Evolutionary conservation across 805 yeast genomes (phyloP).

Genomic region (Hanseniaspora guilliermondii): DNA sequence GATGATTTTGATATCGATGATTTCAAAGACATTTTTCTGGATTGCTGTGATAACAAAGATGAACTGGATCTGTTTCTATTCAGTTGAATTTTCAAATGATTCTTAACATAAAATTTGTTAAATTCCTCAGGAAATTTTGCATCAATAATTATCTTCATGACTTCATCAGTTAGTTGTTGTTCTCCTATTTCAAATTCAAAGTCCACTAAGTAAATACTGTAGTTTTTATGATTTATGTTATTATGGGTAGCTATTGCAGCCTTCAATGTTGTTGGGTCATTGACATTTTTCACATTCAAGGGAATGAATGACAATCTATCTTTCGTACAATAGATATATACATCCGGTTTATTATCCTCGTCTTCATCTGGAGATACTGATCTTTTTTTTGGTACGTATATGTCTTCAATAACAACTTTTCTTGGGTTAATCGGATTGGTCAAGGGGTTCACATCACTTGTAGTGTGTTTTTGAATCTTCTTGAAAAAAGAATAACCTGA

Average conservation of each 20-base stretch:
- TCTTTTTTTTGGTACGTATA: conserved; percentile 18
- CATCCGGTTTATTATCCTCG: conserved; percentile 14
- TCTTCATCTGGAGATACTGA: conserved; percentile 16
- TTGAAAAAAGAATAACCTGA: conserved; percentile 37
- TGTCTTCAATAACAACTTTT: conserved; percentile 3
- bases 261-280: conserved; percentile 31
- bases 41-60: conserved; percentile 17
- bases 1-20: conserved; percentile 22
- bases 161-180: conserved; percentile 30
- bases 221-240: conserved; percentile 20
- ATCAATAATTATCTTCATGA: conserved; percentile 26
- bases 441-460: conserved; percentile 31
- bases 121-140: background rate
- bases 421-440: background rate
- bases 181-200: conserved; percentile 49
- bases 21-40: conserved; percentile 22
- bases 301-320: conserved; percentile 49
- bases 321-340: conserved; percentile 44
- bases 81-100: conserved; percentile 18
- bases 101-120: conserved; percentile 23
- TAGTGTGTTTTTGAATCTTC: conserved; percentile 51
- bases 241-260: conserved; percentile 30
- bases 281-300: conserved; percentile 30
- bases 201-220: conserved; percentile 52
- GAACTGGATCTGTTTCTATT: conserved; percentile 18